A percentile compares a stretch with the other conserved stretches of the same genome.
Conservation (phyloP, 257 asterid species). For the Jaltomata sinuosa region DNA sequence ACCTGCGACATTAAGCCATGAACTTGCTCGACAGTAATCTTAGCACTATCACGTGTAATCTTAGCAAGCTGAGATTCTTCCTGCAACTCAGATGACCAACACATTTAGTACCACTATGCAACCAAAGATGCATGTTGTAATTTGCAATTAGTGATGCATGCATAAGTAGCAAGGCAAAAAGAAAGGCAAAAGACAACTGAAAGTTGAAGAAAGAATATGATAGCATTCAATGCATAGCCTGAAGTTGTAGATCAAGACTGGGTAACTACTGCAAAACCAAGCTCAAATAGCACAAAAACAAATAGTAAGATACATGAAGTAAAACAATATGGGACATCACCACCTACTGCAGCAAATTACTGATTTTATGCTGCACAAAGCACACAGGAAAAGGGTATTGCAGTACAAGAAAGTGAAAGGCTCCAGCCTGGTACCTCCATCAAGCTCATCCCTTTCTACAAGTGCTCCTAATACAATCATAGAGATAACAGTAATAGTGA, state of each 20-base stretch:
- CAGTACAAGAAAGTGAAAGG: neutral
- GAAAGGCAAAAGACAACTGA: neutral
- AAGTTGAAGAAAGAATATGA: neutral
- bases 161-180: neutral
- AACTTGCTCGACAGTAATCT: slow-evolving; percentile 97
- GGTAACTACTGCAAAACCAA: neutral
- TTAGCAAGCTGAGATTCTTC: slow-evolving; percentile 91
- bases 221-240: neutral
- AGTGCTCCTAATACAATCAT: neutral
- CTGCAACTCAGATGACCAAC: slow-evolving; percentile 27
- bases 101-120: neutral
- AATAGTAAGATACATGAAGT: neutral
- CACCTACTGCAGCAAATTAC: neutral
- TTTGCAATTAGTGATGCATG: neutral
- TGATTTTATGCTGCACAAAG: neutral
- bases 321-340: neutral
- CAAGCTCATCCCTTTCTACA: neutral
- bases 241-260: neutral
- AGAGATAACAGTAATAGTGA: neutral
- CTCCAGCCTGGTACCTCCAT: neutral
- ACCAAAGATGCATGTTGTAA: neutral
- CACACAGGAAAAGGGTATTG: neutral
- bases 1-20: slow-evolving; percentile 99
- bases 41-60: slow-evolving; percentile 91
- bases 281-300: neutral